Percentiles rank a stretch among this genome's conserved stretches.
These are phyloP conservation scores for Pseudozyma flocculosa DNA, from an alignment of 1,284 basidiomycete genomes.

Conservation along the genomic window DNA sequence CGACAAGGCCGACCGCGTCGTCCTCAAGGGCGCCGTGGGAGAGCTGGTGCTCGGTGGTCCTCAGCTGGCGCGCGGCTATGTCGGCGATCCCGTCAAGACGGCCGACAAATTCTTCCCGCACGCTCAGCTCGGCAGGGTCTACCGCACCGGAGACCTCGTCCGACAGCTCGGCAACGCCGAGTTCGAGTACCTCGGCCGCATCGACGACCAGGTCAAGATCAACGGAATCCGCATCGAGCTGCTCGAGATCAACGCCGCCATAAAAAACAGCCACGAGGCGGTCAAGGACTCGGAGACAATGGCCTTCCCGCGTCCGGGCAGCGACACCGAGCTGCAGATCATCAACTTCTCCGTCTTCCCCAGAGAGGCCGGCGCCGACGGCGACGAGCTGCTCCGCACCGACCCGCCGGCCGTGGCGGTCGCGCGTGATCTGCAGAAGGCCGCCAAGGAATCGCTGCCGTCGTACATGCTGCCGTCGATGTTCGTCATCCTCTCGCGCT, in stretches of 20 bases:
- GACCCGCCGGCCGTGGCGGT: slow-evolving; percentile 39
- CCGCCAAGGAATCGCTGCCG: slow-evolving; percentile 41
- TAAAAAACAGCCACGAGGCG: slow-evolving; percentile 43
- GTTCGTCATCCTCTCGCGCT: slow-evolving; percentile 55
- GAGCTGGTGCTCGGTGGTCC: slow-evolving; percentile 55
- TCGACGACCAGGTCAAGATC: slow-evolving; percentile 60
- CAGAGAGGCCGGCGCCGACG: slow-evolving; percentile 5
- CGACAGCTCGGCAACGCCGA: slow-evolving; percentile 55
- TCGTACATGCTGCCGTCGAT: slow-evolving; percentile 57
- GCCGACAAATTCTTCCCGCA: slow-evolving; percentile 53
- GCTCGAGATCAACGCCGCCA: slow-evolving; percentile 59
- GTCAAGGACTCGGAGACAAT: slow-evolving; percentile 55
- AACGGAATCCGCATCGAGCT: slow-evolving; percentile 59
- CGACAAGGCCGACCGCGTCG: slow-evolving; percentile 44
- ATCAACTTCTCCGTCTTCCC: slow-evolving; percentile 56
- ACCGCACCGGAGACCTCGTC: slow-evolving; percentile 56
- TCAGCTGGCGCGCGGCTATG: slow-evolving; percentile 52
- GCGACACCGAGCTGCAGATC: slow-evolving; percentile 45
- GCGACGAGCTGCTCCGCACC: slow-evolving; percentile 26
- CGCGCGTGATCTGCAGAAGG: slow-evolving; percentile 34
- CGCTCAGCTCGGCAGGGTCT: slow-evolving; percentile 47
- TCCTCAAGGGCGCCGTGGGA: slow-evolving; percentile 58
- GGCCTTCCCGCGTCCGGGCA: slow-evolving; percentile 38
- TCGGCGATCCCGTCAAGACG: slow-evolving; percentile 53
- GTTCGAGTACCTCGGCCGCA: slow-evolving; percentile 59